These are phyloP conservation scores for Wickerhamomyces tratensis DNA, from an alignment of 805 yeast species.

Conservation along the genomic window DNA sequence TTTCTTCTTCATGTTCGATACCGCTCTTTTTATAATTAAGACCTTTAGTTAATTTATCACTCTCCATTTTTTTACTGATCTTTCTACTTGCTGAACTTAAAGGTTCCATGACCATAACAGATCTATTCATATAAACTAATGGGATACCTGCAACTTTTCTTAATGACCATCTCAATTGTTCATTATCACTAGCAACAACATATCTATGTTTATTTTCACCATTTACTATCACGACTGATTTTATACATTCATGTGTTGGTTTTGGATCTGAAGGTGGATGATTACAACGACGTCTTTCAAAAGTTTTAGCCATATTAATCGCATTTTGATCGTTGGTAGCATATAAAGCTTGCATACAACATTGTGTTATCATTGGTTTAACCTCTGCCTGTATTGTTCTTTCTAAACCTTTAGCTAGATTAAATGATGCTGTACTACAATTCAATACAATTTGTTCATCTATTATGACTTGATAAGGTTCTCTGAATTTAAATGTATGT, in stretches of 20 bases:
- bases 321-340: slow-evolving; percentile 63
- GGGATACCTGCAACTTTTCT: slow-evolving; percentile 87
- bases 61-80: slow-evolving; percentile 44
- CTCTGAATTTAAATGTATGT: slow-evolving; percentile 85
- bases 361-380: slow-evolving; percentile 91
- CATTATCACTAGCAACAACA: slow-evolving; percentile 77
- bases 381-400: slow-evolving; percentile 79
- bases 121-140: slow-evolving; percentile 72
- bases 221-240: slow-evolving; percentile 55
- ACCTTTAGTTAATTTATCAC: slow-evolving; percentile 63
- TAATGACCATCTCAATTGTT: slow-evolving; percentile 54
- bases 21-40: slow-evolving; percentile 61
- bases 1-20: slow-evolving; percentile 18
- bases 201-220: slow-evolving; percentile 87
- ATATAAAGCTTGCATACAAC: slow-evolving; percentile 85
- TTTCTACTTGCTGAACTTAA: slow-evolving; percentile 59
- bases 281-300: slow-evolving; percentile 89
- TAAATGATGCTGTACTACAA: slow-evolving; percentile 59
- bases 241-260: slow-evolving; percentile 68
- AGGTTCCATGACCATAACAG: slow-evolving; percentile 97
- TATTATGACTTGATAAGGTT: slow-evolving; percentile 84
- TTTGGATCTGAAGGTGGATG: slow-evolving; percentile 59
- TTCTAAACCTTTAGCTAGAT: slow-evolving; percentile 70
- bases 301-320: slow-evolving; percentile 68
- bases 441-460: slow-evolving; percentile 71